These are phyloP conservation scores for Aspergillus sclerotioniger DNA, from an alignment of 495 filamentous ascomycete species.

Conservation along the genomic window DNA sequence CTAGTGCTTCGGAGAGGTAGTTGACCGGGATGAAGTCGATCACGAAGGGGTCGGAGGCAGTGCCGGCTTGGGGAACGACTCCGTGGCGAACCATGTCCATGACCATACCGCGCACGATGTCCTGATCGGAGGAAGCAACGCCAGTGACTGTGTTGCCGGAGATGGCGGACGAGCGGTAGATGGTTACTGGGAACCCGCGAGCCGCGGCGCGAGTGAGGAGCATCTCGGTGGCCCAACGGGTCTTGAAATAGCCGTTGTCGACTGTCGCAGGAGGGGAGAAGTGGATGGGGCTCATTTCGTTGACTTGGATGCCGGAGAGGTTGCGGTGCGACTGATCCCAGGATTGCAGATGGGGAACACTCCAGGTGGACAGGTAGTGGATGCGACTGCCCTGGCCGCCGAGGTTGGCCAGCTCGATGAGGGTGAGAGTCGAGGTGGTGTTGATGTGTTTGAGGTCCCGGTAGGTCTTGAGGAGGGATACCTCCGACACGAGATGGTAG, in stretches of 20 bases:
- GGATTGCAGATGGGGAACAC: constrained; percentile 27
- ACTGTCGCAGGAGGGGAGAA: constrained; percentile 5
- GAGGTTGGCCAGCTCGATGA: constrained; percentile 19
- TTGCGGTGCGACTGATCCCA: constrained; percentile 14
- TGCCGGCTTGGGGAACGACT: not conserved
- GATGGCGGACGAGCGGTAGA: constrained; percentile 17
- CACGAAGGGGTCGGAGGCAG: not conserved
- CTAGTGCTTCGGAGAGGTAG: not conserved
- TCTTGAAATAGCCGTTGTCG: constrained; percentile 24
- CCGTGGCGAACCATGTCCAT: not conserved
- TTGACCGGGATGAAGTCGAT: constrained; percentile 1
- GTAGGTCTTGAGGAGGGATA: constrained; percentile 25
- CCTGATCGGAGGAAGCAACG: constrained; percentile 12
- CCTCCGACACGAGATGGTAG: constrained; percentile 22
- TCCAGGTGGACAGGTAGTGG: constrained; percentile 29
- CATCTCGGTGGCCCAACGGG: constrained; percentile 22
- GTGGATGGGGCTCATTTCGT: constrained; percentile 8
- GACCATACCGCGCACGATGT: constrained; percentile 11
- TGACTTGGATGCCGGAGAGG: not conserved
- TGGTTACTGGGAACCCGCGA: constrained; percentile 22
- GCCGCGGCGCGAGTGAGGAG: constrained; percentile 19
- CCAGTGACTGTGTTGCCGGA: constrained; percentile 11
- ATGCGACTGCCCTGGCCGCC: not conserved
- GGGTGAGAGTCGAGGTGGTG: constrained; percentile 9
- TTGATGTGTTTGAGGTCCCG: constrained; percentile 17